Percentiles rank a stretch among this genome's conserved stretches.
Evolutionary conservation across 2,329 filamentous ascomycete genomes (phyloP).

Genomic region (Emericellopsis cladophorae): DNA sequence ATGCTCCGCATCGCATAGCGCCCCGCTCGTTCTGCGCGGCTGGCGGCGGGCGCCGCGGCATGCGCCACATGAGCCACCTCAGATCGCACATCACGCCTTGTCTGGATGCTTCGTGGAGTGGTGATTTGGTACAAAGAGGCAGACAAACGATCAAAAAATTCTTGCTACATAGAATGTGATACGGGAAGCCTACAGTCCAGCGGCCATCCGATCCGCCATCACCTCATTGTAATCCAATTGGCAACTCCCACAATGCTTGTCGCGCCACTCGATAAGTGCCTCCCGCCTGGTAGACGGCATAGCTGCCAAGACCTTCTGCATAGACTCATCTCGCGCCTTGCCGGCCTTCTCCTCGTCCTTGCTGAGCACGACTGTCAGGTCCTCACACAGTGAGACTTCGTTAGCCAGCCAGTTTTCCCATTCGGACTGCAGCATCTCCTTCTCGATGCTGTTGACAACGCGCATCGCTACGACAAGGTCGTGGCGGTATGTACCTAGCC

Average conservation of each 20-base stretch:
- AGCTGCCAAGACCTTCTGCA: conserved; percentile 18
- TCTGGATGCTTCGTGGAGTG: too few relatives aligned
- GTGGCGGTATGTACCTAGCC: conserved; percentile 73
- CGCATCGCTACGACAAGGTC: conserved; percentile 84
- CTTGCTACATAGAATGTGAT: background rate
- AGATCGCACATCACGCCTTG: too few relatives aligned
- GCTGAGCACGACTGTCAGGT: conserved; percentile 35
- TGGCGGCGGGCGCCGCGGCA: too few relatives aligned
- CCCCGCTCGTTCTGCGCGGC: too few relatives aligned
- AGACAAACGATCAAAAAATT: background rate
- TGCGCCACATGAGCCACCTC: too few relatives aligned
- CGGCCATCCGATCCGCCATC: conserved; percentile 13
- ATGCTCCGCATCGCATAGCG: too few relatives aligned
- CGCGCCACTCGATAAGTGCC: conserved; percentile 33
- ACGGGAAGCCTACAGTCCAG: background rate
- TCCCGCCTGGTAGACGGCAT: conserved; percentile 17
- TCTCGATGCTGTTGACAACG: conserved; percentile 79
- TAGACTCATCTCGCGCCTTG: conserved; percentile 8
- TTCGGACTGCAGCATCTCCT: conserved; percentile 72
- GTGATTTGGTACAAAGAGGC: too few relatives aligned
- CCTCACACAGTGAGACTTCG: conserved; percentile 65
- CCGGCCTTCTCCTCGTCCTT: conserved; percentile 6
- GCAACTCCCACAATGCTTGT: conserved; percentile 45
- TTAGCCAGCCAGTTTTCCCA: conserved; percentile 88
- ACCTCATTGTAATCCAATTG: conserved; percentile 25